Evolutionary conservation across 148 eudicot species (phyloP).

Genomic region (Camellia sinensis): DNA sequence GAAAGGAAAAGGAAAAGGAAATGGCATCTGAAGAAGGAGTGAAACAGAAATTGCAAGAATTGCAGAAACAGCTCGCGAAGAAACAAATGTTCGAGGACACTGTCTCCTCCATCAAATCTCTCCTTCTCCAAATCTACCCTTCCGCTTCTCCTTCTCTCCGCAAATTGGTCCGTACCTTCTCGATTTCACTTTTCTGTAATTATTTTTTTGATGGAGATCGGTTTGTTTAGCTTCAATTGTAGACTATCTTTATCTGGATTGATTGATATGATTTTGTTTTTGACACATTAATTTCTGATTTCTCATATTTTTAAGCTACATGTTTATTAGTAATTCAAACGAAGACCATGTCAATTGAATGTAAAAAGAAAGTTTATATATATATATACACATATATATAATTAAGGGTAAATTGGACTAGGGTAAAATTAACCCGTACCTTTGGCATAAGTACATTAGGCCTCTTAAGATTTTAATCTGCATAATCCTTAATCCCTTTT

Average conservation of each 20-base stretch:
- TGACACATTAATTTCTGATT: background rate
- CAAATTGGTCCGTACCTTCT: slow-evolving; percentile 25
- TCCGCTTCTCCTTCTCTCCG: slow-evolving; percentile 60
- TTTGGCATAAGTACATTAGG: too few relatives aligned
- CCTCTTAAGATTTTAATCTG: too few relatives aligned
- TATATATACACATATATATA: background rate
- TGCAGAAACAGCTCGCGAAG: slow-evolving; percentile 64
- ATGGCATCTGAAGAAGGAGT: slow-evolving; percentile 39
- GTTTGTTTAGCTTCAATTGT: background rate
- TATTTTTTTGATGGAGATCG: background rate
- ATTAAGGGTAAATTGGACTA: background rate
- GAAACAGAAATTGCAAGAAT: slow-evolving; percentile 45
- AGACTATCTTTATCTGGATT: too few relatives aligned
- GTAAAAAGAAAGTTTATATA: background rate
- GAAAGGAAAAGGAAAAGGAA: background rate
- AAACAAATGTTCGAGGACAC: slow-evolving; percentile 74
- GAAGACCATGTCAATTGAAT: background rate
- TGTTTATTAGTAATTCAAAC: background rate
- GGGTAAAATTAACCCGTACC: background rate
- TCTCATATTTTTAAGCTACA: background rate
- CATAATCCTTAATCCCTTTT: too few relatives aligned
- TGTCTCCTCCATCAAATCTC: slow-evolving; percentile 52
- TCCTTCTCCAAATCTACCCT: slow-evolving; percentile 45
- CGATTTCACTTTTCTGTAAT: background rate
- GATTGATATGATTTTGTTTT: background rate